Base-by-base conservation (phyloP, 2,329 filamentous ascomycete genomes). In the Hypoxylon sp. region DNA sequence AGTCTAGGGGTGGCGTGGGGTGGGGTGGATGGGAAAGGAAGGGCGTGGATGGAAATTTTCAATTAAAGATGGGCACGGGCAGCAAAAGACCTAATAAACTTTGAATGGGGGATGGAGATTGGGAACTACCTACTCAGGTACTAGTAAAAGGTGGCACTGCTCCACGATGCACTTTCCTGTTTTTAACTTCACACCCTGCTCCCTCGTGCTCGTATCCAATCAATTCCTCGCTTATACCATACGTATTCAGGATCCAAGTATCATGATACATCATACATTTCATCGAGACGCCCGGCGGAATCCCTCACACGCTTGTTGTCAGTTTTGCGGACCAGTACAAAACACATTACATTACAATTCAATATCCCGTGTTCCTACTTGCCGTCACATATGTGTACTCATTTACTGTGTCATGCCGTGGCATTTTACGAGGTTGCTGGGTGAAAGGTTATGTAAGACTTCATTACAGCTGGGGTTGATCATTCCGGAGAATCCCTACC, bases 181-280 rank as follows among this genome's bases (percentile, higher is more conserved):
- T 36, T 28, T 41, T 65, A 60, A 48, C 60, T 43, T 46, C 49
- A 58, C 59, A 17, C 59, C 49, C 43, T 32, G 45, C 19, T 36
- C 41, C 41, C n/a, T n/a, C n/a, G n/a, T n/a, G n/a, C 25, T 63
- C 55, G 61, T 61, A 63, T 63, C 68, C 62, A 65, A 70, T 70
- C 65, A 65, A 55, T 51, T 5, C 32, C 57, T 70, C 59, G 68
- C 61, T 70, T 70, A 63, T 21, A 23, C 60, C 25, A 34, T 30
- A 30, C 28, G 28, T 30, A 13, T 69, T 67, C 41, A 51, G 60
- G 63, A 64, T 67, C 56, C 62, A 52, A 36, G 48, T 55, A 62
- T 61, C 50, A 70, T 67, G 61, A 60, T 63, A 49, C 63, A 60
- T 56, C 51, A 65, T 60, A 60, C 46, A 32, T 5, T 60, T 32